These are phyloP conservation scores for bread wheat (Triticum aestivum) DNA, from an alignment of 176 grass and related monocot genomes.

Conservation along the genomic window DNA sequence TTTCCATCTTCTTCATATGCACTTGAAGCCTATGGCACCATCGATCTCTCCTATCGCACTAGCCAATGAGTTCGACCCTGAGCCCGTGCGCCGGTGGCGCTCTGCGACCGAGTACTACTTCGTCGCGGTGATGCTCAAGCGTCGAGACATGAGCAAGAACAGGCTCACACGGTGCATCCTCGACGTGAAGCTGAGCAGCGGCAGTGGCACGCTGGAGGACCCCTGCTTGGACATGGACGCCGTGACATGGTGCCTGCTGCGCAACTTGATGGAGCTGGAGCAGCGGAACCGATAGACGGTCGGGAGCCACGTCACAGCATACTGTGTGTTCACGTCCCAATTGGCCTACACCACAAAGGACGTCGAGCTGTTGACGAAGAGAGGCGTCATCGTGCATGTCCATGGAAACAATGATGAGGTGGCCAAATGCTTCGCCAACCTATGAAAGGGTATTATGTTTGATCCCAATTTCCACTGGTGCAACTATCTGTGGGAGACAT, in stretches of 20 bases:
- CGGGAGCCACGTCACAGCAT: constrained; percentile 7
- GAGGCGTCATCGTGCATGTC: not conserved
- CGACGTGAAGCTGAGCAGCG: not conserved
- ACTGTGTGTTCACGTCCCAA: constrained; percentile 37
- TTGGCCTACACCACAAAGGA: not conserved
- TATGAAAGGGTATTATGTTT: constrained; percentile 20
- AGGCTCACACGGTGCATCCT: not conserved
- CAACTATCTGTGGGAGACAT: constrained; percentile 15
- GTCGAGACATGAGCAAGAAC: accelerated
- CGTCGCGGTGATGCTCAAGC: not conserved
- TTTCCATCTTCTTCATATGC: too few relatives aligned
- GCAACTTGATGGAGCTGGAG: constrained; percentile 35
- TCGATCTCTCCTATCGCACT: too few relatives aligned
- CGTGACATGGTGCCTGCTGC: constrained; percentile 12
- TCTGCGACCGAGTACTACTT: not conserved
- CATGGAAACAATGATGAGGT: not conserved
- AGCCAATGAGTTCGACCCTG: accelerated
- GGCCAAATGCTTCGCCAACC: not conserved
- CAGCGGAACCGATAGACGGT: not conserved
- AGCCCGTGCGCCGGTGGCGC: constrained; percentile 5
- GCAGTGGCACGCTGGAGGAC: not conserved
- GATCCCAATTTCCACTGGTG: not conserved
- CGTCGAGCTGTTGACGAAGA: not conserved
- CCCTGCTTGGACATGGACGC: not conserved
- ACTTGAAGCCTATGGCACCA: too few relatives aligned